phyloP scores from a whole-genome alignment of 2,329 filamentous ascomycete genomes.

The Iodosphaeria phyllophila region DNA sequence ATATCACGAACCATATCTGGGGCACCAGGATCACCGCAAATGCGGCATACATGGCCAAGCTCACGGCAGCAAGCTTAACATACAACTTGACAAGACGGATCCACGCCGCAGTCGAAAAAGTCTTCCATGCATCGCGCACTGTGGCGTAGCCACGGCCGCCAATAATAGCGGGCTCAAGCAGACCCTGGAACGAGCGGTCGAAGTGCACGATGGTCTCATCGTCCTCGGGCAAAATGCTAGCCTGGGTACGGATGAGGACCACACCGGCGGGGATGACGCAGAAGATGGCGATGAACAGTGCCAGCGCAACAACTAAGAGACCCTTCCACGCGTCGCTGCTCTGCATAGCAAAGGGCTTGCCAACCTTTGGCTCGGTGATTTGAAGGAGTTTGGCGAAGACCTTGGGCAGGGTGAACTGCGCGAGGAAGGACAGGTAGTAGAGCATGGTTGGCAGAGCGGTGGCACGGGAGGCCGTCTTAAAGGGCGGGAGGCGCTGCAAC shows the following conservation, averaged over 20 bases:
- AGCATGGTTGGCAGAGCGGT: constrained; percentile 49
- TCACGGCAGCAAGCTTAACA: constrained; percentile 47
- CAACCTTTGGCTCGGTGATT: constrained; percentile 22
- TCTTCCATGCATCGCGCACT: constrained; percentile 60
- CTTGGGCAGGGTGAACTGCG: constrained; percentile 27
- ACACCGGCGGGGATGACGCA: constrained; percentile 60
- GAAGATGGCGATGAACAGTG: constrained; percentile 34
- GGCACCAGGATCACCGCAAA: constrained; percentile 29
- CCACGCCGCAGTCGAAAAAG: constrained; percentile 55
- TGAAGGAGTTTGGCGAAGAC: constrained; percentile 26
- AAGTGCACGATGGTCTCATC: constrained; percentile 78
- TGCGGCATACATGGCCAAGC: constrained; percentile 25
- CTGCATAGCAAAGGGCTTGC: constrained; percentile 18
- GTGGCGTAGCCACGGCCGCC: constrained; percentile 53
- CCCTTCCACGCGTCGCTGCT: constrained; percentile 24
- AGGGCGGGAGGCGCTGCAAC: constrained; percentile 50
- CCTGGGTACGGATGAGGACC: constrained; percentile 66
- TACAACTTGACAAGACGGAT: constrained; percentile 58
- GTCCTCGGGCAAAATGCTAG: constrained; percentile 65
- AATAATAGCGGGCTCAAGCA: constrained; percentile 55
- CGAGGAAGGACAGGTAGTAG: constrained; percentile 37
- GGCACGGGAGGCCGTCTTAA: constrained; percentile 44
- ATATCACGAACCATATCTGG: constrained; percentile 28
- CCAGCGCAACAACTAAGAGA: constrained; percentile 22
- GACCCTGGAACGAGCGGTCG: constrained; percentile 69